These are phyloP conservation scores for Chimonanthus praecox DNA, from an alignment of 164 flowering plant genomes.

Conservation along the genomic window DNA sequence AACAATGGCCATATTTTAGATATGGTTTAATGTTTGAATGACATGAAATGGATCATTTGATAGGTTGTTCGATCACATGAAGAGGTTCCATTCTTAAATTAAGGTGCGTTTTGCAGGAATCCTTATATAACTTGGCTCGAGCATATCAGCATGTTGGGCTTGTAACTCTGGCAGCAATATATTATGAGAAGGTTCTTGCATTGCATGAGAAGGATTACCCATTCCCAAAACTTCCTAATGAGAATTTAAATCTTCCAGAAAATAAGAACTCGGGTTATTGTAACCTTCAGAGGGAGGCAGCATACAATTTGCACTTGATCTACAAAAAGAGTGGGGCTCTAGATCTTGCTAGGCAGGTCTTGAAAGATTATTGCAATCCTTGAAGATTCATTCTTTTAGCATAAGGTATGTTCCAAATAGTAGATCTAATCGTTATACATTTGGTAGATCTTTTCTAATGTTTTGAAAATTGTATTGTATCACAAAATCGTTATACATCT, in stretches of 20 bases:
- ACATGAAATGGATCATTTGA: background rate
- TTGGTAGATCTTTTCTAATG: no score
- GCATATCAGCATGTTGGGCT: conserved; percentile 91
- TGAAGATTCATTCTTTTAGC: conserved; percentile 16
- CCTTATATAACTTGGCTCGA: conserved; percentile 79
- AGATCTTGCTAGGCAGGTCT: conserved; percentile 90
- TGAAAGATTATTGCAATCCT: conserved; percentile 72
- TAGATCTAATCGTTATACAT: background rate
- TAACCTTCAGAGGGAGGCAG: conserved; percentile 84
- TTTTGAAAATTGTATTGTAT: no score
- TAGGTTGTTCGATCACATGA: background rate
- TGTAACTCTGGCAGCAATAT: conserved; percentile 58
- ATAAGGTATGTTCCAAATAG: background rate
- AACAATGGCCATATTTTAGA: no score
- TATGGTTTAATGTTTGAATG: no score
- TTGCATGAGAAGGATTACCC: conserved; percentile 51
- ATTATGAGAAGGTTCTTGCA: conserved; percentile 81
- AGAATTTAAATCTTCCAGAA: conserved; percentile 28
- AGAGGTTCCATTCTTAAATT: background rate
- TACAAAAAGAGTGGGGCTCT: conserved; percentile 78
- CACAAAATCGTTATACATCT: no score
- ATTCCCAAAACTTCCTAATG: conserved; percentile 59
- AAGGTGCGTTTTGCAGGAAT: conserved; percentile 45
- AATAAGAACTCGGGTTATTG: conserved; percentile 50
- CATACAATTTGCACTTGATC: conserved; percentile 82